Evolutionary conservation across 495 filamentous ascomycete genomes (phyloP), one percentile per base, ranked within the genome.

Genomic region (Pyronema omphalodes): DNA sequence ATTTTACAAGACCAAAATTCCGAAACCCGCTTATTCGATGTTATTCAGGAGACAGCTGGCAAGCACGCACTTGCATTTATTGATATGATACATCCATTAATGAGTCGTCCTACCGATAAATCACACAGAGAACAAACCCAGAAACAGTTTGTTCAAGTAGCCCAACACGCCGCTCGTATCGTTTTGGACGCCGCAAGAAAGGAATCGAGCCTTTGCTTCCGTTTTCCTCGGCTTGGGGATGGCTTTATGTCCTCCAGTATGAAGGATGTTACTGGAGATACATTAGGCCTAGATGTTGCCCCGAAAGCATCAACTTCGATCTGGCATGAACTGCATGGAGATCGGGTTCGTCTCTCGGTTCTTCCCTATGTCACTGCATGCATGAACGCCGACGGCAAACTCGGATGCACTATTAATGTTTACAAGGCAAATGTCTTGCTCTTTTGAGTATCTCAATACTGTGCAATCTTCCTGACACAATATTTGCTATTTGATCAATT

Each of bases 351-450:
- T 9, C 48, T 51, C 35, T 51, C 9, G 6, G 36, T 51, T 4
- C 48, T 51, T 35, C 48, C 48, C 1, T 36, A 35, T 23, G 18
- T 37, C 48, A 51, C 19, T 34, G 48, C 18, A 12, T 35, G 9
- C 18, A 14, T 51, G 3, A 35, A 1, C 18, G 18, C 29, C 8
- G 36, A 34, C 11, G 29, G 18, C 35, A 18, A 37, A 12, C 4
- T 19, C 34, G 11, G n/a, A 17, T 33, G 34, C 23, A 11, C 29
- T 17, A 23, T 51, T 4, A 33, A 51, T 17, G 48, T 19, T 1
- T 51, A 33, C 48, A 51, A 51, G 48, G 48, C 48, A 12, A 51
- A 51, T 18, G 34, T 51, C 18, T 18, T 51, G 12, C 48, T 51
- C 11, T 37, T 5, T 36, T 47, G 44, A 47, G 12, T 47, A 11